Conservation (phyloP, 495 filamentous ascomycete species). For the Penicillium paradoxum region DNA sequence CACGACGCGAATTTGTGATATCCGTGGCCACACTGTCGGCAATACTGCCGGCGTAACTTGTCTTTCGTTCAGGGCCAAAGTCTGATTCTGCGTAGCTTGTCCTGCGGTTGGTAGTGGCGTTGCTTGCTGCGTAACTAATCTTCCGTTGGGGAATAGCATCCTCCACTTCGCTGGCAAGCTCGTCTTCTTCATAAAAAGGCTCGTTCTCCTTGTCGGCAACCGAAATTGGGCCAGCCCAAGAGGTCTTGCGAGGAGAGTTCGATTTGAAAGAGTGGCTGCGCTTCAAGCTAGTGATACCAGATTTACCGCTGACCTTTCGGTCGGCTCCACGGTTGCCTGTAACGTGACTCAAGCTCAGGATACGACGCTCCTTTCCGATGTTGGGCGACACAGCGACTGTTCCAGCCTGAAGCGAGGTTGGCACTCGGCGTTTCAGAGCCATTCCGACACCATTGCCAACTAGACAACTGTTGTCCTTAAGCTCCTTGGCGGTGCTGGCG, state of each 20-base stretch:
- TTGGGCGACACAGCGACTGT: slow-evolving; percentile 47
- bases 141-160: slow-evolving; percentile 51
- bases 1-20: slow-evolving; percentile 45
- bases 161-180: slow-evolving; percentile 37
- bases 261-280: slow-evolving; percentile 71
- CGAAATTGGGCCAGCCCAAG: slow-evolving; percentile 59
- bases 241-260: slow-evolving; percentile 61
- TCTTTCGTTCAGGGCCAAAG: slow-evolving; percentile 25
- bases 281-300: slow-evolving; percentile 50
- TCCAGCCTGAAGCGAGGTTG: slow-evolving; percentile 38
- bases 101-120: slow-evolving; percentile 36
- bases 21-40: slow-evolving; percentile 45
- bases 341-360: slow-evolving; percentile 84
- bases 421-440: slow-evolving; percentile 47
- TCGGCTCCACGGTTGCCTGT: slow-evolving; percentile 65
- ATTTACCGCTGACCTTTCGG: slow-evolving; percentile 46
- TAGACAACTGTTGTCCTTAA: slow-evolving; percentile 36
- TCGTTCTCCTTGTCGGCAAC: slow-evolving; percentile 60
- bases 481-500: slow-evolving; percentile 36
- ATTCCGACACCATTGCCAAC: slow-evolving; percentile 49
- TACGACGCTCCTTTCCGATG: slow-evolving; percentile 57
- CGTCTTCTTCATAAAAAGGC: slow-evolving; percentile 49
- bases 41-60: slow-evolving; percentile 47
- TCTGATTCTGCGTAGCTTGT: slow-evolving; percentile 3
- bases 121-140: slow-evolving; percentile 39